These are phyloP conservation scores for Fraxinus nigra DNA, from an alignment of 305 asterid genomes.

Conservation along the genomic window DNA sequence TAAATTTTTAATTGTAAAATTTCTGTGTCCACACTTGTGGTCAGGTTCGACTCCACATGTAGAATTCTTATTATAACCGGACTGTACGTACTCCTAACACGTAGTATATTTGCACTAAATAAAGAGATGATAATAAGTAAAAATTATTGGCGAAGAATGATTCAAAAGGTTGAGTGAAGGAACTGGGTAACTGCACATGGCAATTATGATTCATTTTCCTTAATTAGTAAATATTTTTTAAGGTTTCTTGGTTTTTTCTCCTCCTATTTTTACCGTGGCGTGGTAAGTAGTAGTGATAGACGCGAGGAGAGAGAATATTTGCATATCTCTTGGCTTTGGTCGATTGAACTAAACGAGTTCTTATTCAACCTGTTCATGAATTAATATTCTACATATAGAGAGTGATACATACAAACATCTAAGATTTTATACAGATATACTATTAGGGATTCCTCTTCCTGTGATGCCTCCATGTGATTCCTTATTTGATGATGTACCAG, in stretches of 20 bases:
- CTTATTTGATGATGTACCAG: conserved; percentile 27
- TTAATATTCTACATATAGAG: not conserved
- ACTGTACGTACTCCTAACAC: no score
- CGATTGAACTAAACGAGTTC: no score
- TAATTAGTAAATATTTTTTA: no score
- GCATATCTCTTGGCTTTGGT: no score
- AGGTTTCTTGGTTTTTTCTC: no score
- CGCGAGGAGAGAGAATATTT: not conserved
- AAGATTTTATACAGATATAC: conserved; percentile 32
- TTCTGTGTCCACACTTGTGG: no score
- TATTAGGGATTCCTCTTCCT: conserved; percentile 40
- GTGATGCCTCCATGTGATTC: conserved; percentile 26
- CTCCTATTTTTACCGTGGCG: not conserved
- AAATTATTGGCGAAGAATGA: conserved; percentile 25
- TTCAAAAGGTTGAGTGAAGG: conserved; percentile 31
- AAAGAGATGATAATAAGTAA: no score
- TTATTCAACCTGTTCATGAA: not conserved
- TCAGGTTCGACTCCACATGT: no score
- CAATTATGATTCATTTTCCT: conserved; percentile 9
- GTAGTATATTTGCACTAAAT: no score
- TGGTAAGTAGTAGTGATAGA: not conserved
- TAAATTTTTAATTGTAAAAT: no score
- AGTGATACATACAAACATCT: not conserved
- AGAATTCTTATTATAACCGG: no score
- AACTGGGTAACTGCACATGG: conserved; percentile 26